Conservation (phyloP, 805 yeast genomes). For the Saturnispora silvae region DNA sequence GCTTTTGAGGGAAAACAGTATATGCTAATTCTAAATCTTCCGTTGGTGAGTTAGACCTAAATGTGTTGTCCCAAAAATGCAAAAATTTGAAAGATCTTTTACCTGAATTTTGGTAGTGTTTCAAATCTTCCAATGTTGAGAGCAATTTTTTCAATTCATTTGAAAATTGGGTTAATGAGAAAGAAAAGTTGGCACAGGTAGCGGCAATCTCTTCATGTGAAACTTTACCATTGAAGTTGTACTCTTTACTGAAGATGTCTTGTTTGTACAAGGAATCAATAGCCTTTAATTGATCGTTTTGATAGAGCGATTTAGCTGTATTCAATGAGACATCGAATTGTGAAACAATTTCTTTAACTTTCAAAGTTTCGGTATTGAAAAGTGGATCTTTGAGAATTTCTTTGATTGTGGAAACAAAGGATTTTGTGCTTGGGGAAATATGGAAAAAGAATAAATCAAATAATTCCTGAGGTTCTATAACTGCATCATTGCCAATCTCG, state of each 20-base stretch:
- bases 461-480: constrained; percentile 31
- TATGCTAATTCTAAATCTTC: constrained; percentile 1
- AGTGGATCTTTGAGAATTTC: constrained; percentile 52
- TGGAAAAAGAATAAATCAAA: constrained; percentile 58
- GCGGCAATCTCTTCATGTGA: constrained; percentile 79
- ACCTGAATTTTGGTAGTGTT: neutral
- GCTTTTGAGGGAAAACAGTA: constrained; percentile 3
- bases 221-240: constrained; percentile 32
- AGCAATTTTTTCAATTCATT: constrained; percentile 44
- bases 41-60: neutral
- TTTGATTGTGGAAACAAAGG: constrained; percentile 52
- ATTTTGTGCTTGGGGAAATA: constrained; percentile 63
- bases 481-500: constrained; percentile 16
- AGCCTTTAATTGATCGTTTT: constrained; percentile 45
- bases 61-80: constrained; percentile 34
- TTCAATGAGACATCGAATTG: constrained; percentile 38
- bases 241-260: constrained; percentile 35
- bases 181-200: constrained; percentile 70
- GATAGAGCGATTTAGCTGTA: constrained; percentile 45
- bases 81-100: constrained; percentile 39
- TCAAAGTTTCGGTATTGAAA: constrained; percentile 32
- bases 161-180: constrained; percentile 52
- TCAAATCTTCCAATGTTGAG: constrained; percentile 28
- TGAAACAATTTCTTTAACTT: constrained; percentile 29
- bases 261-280: constrained; percentile 49